Evolutionary conservation across 1,139 yeast species (phyloP).

Genomic region (Sugiyamaella japonica): DNA sequence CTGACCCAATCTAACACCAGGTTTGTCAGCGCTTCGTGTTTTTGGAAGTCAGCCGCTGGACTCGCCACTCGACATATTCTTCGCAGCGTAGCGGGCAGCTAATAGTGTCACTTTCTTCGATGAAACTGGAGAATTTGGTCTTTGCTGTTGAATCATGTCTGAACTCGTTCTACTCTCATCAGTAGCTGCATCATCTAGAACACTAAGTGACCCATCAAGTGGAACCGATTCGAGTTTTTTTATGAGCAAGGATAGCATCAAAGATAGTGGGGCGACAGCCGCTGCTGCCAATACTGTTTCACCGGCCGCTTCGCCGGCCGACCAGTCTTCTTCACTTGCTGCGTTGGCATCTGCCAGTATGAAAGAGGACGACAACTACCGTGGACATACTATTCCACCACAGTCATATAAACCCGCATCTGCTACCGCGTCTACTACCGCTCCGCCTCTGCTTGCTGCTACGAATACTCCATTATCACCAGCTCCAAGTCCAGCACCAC

Average conservation of each 20-base stretch:
- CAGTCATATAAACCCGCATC: neutral
- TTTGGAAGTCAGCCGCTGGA: no score
- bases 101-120: no score
- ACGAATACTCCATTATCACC: neutral
- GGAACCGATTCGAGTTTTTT: constrained; percentile 3
- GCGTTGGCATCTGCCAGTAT: constrained; percentile 1
- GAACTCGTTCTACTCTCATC: constrained; percentile 30
- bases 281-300: neutral
- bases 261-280: neutral
- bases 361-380: neutral
- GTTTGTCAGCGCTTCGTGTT: no score
- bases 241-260: neutral
- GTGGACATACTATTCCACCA: neutral
- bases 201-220: neutral
- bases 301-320: neutral
- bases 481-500: neutral
- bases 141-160: constrained; percentile 24
- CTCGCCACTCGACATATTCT: no score
- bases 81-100: no score
- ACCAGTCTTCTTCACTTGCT: neutral
- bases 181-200: constrained; percentile 23
- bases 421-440: no score
- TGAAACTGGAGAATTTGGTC: neutral
- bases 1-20: no score
- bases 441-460: neutral